phyloP scores from a whole-genome alignment of 2,329 filamentous ascomycete genomes.

The Apiospora rasikravindrae region DNA sequence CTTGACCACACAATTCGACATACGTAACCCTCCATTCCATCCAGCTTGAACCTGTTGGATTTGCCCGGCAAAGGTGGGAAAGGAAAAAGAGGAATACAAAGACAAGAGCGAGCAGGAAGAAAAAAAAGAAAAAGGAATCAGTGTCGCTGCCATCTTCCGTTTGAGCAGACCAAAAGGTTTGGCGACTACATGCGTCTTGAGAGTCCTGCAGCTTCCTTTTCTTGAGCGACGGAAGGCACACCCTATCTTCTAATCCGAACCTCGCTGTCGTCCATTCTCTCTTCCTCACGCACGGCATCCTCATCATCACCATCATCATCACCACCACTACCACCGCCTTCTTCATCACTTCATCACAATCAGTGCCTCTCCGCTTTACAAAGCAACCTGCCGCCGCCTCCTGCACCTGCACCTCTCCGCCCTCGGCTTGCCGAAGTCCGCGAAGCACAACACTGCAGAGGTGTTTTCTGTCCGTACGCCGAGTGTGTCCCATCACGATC shows the following conservation, averaged over 20 bases:
- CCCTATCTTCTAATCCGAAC: conserved; percentile 22
- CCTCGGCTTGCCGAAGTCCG: conserved; percentile 14
- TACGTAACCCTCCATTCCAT: conserved; percentile 16
- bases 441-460: conserved; percentile 9
- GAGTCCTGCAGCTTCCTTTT: conserved; percentile 35
- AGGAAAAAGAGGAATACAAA: conserved; percentile 5
- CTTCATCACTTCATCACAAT: conserved; percentile 5
- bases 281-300: conserved; percentile 26
- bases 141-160: conserved; percentile 31
- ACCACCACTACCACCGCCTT: not conserved
- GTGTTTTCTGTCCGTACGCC: conserved; percentile 10
- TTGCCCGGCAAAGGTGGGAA: conserved; percentile 12
- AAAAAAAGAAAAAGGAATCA: conserved; percentile 23
- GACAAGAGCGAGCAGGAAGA: not conserved
- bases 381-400: conserved; percentile 8
- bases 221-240: conserved; percentile 20
- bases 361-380: conserved; percentile 9
- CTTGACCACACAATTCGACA: not conserved
- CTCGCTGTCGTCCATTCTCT: conserved; percentile 25
- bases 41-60: conserved; percentile 1
- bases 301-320: conserved; percentile 25
- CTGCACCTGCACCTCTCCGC: conserved; percentile 5
- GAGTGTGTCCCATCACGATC: conserved; percentile 23
- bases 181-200: conserved; percentile 41
- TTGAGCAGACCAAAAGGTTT: conserved; percentile 44